These are phyloP conservation scores for Aureobasidium subglaciale DNA, from an alignment of 2,329 filamentous ascomycete species.

Conservation along the genomic window DNA sequence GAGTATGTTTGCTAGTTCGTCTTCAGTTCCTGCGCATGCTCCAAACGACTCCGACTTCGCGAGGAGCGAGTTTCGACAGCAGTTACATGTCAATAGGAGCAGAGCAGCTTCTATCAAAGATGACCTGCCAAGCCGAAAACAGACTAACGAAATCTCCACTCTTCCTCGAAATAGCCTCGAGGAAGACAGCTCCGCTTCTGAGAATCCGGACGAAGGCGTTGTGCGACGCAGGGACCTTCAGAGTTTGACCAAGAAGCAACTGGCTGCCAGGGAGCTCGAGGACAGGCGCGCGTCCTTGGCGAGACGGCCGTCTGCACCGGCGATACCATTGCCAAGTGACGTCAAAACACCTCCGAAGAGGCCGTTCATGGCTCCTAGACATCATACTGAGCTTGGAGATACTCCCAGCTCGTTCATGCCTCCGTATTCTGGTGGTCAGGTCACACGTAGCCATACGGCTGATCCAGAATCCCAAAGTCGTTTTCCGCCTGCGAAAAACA, in stretches of 20 bases:
- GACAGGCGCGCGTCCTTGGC: constrained; percentile 79
- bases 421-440: constrained; percentile 29
- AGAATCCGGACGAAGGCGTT: constrained; percentile 33
- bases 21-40: not conserved
- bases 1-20: not conserved
- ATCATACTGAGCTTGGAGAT: constrained; percentile 37
- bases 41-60: not conserved
- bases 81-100: not conserved
- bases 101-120: not conserved
- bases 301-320: constrained; percentile 68
- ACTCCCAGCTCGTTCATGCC: constrained; percentile 34
- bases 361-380: constrained; percentile 31
- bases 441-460: constrained; percentile 57
- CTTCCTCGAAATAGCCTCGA: not conserved
- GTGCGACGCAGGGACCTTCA: not conserved
- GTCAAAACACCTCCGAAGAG: constrained; percentile 29
- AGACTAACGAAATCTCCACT: not conserved
- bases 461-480: constrained; percentile 47
- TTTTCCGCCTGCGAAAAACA: constrained; percentile 26
- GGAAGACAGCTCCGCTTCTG: constrained; percentile 27
- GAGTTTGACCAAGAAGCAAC: constrained; percentile 34
- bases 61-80: not conserved
- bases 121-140: too few relatives aligned
- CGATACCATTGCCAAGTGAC: constrained; percentile 68
- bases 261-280: constrained; percentile 72